Base-by-base conservation (phyloP, 2,329 filamentous ascomycete genomes). In the Bimuria novae-zelandiae region DNA sequence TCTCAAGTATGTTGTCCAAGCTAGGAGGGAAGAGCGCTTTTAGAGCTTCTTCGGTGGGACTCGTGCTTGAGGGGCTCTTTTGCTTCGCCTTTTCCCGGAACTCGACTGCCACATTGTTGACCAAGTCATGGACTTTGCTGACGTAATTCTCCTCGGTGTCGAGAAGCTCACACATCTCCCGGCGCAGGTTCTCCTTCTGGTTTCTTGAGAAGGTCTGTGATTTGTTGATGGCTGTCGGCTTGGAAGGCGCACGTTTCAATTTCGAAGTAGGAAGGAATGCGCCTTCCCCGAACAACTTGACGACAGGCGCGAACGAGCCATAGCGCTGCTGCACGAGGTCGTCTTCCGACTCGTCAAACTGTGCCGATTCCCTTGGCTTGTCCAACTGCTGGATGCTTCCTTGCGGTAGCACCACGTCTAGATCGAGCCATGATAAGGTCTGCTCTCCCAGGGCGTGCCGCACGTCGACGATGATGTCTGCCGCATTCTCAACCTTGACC, bases 111-210 rank as follows among this genome's bases (percentile, higher is more conserved):
- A 97, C 85, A 54, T 88, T 85, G 57, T 89, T 85, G 36, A 96
- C 89, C 55, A 99, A 77, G 61, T 94, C 89, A 56, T 89, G 85
- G 51, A 99, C 76, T 73, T 97, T 97, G 64, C 84, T 82, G 36
- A 99, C 91, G 74, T 97, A 99, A 72, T 90, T 88, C 70, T 94
- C 91, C 72, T 99, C 94, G 0, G 94, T 99, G 65, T 96, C 90
- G 29, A 97, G 84, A 54, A 97, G 77, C 72, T 99, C 94, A 54
- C 85, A 87, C 81, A 99, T 87, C 72, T 96, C 93, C 74, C 92
- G 88, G 35, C 92, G 86, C 61, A 97, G 78, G 47, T 89, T 89
- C 61, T 92, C 83, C 68, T 96, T 95, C 68, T 97, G 90, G 51
- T 89, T 86, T 62, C 86, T 87, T 30, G 87, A 82, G 65, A 97